Percentiles rank a stretch among this genome's conserved stretches.
Conservation (phyloP, 441 rosid genomes). For the Arabidopsis lyrata region DNA sequence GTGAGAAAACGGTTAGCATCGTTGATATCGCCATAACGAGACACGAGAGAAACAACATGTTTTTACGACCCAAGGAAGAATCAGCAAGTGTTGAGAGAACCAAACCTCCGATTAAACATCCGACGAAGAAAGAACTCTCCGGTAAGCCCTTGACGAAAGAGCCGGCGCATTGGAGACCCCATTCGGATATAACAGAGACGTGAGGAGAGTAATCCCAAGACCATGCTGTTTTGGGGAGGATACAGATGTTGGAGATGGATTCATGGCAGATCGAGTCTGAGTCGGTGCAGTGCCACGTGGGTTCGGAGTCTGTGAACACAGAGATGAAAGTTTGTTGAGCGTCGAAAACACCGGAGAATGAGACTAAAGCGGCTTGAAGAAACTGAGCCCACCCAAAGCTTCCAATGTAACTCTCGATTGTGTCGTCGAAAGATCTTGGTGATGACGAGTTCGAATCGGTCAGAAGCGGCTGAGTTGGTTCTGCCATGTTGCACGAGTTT, state of each 20-base stretch:
- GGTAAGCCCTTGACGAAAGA: constrained; percentile 69
- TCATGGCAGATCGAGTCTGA: constrained; percentile 42
- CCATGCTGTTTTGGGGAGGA: constrained; percentile 55
- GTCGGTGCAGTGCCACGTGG: constrained; percentile 64
- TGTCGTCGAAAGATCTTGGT: constrained; percentile 55
- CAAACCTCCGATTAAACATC: constrained; percentile 71
- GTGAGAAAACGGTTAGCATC: constrained; percentile 55
- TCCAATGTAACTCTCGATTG: constrained; percentile 56
- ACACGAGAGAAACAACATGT: constrained; percentile 64
- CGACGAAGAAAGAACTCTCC: constrained; percentile 74
- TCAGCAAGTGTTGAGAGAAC: constrained; percentile 70
- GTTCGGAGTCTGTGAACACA: constrained; percentile 69
- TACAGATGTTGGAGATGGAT: constrained; percentile 46
- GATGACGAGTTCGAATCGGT: constrained; percentile 36
- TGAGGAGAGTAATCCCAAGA: constrained; percentile 55
- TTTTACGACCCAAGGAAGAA: constrained; percentile 75
- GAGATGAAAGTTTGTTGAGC: constrained; percentile 80
- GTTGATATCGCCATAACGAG: constrained; percentile 60
- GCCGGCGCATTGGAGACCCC: constrained; percentile 59
- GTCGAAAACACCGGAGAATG: constrained; percentile 69
- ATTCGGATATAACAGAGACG: constrained; percentile 63
- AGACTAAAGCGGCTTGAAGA: constrained; percentile 62
- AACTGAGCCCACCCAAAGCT: constrained; percentile 60
- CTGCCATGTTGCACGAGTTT: constrained; percentile 36
- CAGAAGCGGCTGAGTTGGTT: constrained; percentile 39